phyloP scores from a whole-genome alignment of 1,284 basidiomycete species.

The Chiua sp. region DNA sequence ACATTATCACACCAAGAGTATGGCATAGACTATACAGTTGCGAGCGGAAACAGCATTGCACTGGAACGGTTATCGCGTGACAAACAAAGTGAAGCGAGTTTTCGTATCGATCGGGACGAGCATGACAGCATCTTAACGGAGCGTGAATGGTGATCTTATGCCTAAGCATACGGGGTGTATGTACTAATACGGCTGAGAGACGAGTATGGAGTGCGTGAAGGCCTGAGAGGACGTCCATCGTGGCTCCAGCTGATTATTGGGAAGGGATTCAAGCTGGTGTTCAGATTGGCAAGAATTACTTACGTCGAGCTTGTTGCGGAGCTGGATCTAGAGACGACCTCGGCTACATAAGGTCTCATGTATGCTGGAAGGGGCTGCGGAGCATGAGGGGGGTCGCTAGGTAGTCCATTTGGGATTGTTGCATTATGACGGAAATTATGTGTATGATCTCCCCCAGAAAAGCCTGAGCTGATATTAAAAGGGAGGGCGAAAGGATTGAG shows the following conservation, averaged over 20 bases:
- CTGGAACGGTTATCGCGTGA: slow-evolving; percentile 29
- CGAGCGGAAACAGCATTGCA: slow-evolving; percentile 1
- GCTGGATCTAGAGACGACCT: slow-evolving; percentile 38
- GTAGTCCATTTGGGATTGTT: slow-evolving; percentile 20
- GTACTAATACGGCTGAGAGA: slow-evolving; percentile 19
- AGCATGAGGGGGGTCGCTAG: slow-evolving; percentile 32
- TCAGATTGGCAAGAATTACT: slow-evolving; percentile 13
- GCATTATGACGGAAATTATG: slow-evolving; percentile 8
- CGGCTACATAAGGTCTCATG: slow-evolving; percentile 22
- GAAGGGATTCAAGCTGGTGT: background rate
- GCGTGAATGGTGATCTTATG: slow-evolving; percentile 2
- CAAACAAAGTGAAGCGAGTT: slow-evolving; percentile 7
- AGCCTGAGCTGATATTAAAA: slow-evolving; percentile 29
- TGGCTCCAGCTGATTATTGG: slow-evolving; percentile 37
- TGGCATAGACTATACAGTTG: slow-evolving; percentile 27
- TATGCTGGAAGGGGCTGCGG: slow-evolving; percentile 35
- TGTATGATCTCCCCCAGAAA: slow-evolving; percentile 8
- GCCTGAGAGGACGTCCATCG: slow-evolving; percentile 27
- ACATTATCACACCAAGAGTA: slow-evolving; percentile 31
- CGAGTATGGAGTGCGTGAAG: slow-evolving; percentile 14
- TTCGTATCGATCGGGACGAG: slow-evolving; percentile 13
- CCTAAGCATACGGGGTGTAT: slow-evolving; percentile 30
- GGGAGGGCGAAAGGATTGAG: slow-evolving; percentile 42
- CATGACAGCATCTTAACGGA: slow-evolving; percentile 30
- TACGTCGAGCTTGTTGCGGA: slow-evolving; percentile 43